Base-by-base conservation (phyloP, 768 basidiomycete genomes). In the Crucibulum laeve region DNA sequence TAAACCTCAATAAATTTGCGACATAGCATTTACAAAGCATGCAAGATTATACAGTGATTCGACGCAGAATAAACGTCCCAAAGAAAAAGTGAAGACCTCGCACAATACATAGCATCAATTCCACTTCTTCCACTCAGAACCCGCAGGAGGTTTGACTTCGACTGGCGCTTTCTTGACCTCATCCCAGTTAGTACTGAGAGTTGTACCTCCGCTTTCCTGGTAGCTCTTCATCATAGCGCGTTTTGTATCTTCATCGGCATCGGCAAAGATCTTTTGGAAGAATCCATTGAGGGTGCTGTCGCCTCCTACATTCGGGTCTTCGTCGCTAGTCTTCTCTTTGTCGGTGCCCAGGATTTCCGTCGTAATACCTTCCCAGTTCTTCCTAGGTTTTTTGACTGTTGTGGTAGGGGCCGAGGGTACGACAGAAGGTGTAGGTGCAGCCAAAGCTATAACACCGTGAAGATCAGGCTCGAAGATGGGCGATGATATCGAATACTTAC, bases 191-290 rank as follows among this genome's bases (percentile, higher is more conserved):
- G 95, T 99, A 67, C 90, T 93, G 30, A 99, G 70, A 0, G 91
- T 86, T 6, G 96, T 99, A 5, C 96, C 96, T 5, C 92, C 92
- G 52, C 89, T 91, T 70, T 99, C 95, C 47, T 76, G 73, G 62
- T 90, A 97, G 58, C 91, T 94, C 77, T 99, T 99, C 83, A 97
- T 82, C 93, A 99, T 99, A 3, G 96, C 96, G 26, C 84, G 78
- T 55, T 74, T 81, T 11, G 94, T 91, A 54, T 99, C 90, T 0
- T 92, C 89, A 53, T 96, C 92, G 19, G 94, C 88, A 60, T 88
- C 89, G 4, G 77, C 73, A 56, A 87, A 99, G 49, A 99, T 80
- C 68, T 90, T 87, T 58, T 89, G 87, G 80, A 94, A 94, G 69
- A 95, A 90, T 22, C 72, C 56, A 63, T 97, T 95, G 45, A 96